These are phyloP conservation scores for Diaporthe nobilis DNA, from an alignment of 2,329 filamentous ascomycete species.

Conservation along the genomic window DNA sequence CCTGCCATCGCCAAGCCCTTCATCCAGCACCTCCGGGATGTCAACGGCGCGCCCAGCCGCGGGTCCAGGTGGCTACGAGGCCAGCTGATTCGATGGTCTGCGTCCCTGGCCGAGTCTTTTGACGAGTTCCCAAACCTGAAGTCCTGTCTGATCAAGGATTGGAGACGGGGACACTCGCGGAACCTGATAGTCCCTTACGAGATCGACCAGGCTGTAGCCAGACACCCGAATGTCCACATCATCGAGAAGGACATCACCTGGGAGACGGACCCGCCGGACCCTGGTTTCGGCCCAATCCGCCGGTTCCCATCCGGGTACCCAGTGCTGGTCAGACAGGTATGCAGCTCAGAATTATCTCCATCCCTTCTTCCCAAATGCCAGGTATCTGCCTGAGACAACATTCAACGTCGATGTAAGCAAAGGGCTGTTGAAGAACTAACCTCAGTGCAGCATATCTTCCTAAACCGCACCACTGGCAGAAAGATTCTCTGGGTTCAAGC, in stretches of 20 bases:
- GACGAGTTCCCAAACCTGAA: background rate
- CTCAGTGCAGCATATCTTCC: background rate
- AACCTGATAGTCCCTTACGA: background rate
- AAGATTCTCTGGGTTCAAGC: background rate
- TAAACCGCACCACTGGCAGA: background rate
- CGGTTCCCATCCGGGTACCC: too few species aligned
- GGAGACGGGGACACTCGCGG: background rate
- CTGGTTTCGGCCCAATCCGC: background rate
- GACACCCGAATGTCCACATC: background rate
- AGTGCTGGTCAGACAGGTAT: background rate
- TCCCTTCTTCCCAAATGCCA: background rate
- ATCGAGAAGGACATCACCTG: background rate
- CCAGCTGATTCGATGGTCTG: background rate
- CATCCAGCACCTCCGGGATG: conserved; percentile 8
- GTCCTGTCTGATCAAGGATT: background rate
- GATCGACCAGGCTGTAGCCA: background rate
- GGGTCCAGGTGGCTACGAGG: background rate
- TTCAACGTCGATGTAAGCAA: background rate
- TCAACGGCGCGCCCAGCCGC: background rate
- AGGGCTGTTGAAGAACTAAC: too few species aligned
- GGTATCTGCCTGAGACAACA: too few species aligned
- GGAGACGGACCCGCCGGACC: too few species aligned
- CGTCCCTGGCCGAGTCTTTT: background rate
- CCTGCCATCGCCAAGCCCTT: background rate
- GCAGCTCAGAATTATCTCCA: background rate